These are phyloP conservation scores for Podosphaera aphanis DNA, from an alignment of 2,329 filamentous ascomycete genomes.

Conservation along the genomic window DNA sequence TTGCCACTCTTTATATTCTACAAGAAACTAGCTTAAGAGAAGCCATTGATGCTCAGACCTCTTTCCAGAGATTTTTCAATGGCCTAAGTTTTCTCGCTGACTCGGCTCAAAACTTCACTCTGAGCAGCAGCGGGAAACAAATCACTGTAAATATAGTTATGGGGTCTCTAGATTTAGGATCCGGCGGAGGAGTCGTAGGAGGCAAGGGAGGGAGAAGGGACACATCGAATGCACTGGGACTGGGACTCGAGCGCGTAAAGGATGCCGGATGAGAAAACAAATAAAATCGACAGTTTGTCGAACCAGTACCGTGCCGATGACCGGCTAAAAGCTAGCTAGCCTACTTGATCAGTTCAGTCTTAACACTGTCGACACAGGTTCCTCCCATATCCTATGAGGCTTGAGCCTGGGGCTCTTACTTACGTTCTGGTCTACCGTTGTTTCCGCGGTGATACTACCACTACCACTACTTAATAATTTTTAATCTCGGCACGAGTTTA, in stretches of 20 bases:
- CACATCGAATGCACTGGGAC: background rate
- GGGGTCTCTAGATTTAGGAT: background rate
- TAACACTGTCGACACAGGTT: no score
- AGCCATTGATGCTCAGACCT: slow-evolving; percentile 29
- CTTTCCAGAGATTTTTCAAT: slow-evolving; percentile 31
- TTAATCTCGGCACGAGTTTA: background rate
- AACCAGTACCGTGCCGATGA: background rate
- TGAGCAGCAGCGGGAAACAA: slow-evolving; percentile 1
- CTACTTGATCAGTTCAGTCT: background rate
- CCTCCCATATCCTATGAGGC: no score
- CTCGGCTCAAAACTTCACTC: slow-evolving; percentile 11
- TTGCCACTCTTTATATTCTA: slow-evolving; percentile 36
- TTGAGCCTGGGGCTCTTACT: background rate
- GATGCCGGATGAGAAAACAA: background rate
- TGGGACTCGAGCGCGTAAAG: background rate
- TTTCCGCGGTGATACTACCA: background rate
- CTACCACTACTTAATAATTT: no score
- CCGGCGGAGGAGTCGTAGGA: background rate
- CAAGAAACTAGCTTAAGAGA: slow-evolving; percentile 27
- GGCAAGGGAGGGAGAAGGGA: background rate
- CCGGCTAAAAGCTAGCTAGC: background rate
- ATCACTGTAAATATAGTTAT: background rate
- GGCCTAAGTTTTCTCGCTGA: slow-evolving; percentile 4
- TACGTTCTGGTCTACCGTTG: background rate
- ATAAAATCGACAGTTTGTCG: background rate